Base-by-base conservation (phyloP, 1,139 yeast genomes). In the Lodderomyces orthopsilosis region DNA sequence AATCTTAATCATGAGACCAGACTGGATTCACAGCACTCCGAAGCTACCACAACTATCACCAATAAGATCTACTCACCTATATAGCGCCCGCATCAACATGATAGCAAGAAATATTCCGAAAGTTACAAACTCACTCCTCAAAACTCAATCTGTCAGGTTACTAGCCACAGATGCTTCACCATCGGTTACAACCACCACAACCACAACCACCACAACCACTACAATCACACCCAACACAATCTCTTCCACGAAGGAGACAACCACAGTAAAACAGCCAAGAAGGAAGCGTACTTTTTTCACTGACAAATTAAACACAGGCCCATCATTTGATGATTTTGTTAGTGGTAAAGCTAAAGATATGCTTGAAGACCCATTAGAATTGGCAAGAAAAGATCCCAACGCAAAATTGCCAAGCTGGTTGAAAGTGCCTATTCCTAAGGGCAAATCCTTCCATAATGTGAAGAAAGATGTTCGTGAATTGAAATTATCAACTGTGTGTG, bases 341-440 rank as follows among this genome's bases (percentile, higher is more conserved):
- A 72, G 77, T 47, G 96, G 95, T 9, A 79, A 82, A 46, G 96
- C 96, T 1, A 77, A 85, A 8, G 77, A 79, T 41, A 69, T 79
- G 66, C 58, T 75, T 14, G 49, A 48, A 43, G 91, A 85, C 58
- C 94, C 95, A 1, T 67, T 86, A 41, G 91, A 85, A 53, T 78
- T 79, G 32, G 85, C 84, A 2, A 65, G 83, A 50, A 63, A 65
- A 42, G 82, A 77, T 48, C 79, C 81, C 0, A 70, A 76, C 43
- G 87, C 83, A 24, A 74, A 96, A 55, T 73, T 94, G 46, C 99
- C 99, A 5, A 68, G 79, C 44, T 94, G 99, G 99, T 75, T 94
- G 45, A 90, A 88, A 62, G 96, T 93, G 3, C 95, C 95, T 6
- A 90, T 93, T 52, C 98, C 98, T 13, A 88, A 87, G 66, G 98